A percentile compares a stretch with the other conserved stretches of the same genome.
phyloP scores from a whole-genome alignment of 306 rosid genomes.

The Malus orientalis region DNA sequence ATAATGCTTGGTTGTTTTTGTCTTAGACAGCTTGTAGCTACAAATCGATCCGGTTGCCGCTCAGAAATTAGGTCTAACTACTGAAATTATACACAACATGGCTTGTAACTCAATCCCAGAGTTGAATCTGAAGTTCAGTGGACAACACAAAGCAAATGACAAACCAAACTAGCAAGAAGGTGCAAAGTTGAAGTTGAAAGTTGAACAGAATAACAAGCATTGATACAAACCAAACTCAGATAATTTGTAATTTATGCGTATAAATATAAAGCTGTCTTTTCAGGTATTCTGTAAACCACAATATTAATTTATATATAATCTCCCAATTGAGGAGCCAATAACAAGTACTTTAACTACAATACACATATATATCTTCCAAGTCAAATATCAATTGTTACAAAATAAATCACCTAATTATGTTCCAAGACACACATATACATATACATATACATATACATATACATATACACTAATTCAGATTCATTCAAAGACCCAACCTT shows the following conservation, averaged over 20 bases:
- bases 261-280: not conserved
- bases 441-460: not conserved
- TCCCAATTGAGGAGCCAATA: not conserved
- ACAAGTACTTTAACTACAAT: not conserved
- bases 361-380: not conserved
- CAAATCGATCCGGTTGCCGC: not conserved
- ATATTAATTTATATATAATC: not conserved
- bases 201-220: not conserved
- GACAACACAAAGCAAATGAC: not conserved
- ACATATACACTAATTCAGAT: not conserved
- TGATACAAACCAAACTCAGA: not conserved
- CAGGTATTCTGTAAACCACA: not conserved
- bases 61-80: not conserved
- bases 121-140: not conserved
- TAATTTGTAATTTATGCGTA: not conserved
- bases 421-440: not conserved
- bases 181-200: not conserved
- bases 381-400: not conserved
- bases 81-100: not conserved
- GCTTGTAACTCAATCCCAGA: not conserved
- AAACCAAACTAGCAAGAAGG: not conserved
- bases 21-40: not conserved
- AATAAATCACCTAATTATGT: not conserved
- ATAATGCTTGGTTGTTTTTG: too few species aligned
- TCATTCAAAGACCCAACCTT: conserved; percentile 46